Percentiles rank a stretch among this genome's conserved stretches.
These are phyloP conservation scores for Didymella arachidicola DNA, from an alignment of 2,329 filamentous ascomycete genomes.

Conservation along the genomic window DNA sequence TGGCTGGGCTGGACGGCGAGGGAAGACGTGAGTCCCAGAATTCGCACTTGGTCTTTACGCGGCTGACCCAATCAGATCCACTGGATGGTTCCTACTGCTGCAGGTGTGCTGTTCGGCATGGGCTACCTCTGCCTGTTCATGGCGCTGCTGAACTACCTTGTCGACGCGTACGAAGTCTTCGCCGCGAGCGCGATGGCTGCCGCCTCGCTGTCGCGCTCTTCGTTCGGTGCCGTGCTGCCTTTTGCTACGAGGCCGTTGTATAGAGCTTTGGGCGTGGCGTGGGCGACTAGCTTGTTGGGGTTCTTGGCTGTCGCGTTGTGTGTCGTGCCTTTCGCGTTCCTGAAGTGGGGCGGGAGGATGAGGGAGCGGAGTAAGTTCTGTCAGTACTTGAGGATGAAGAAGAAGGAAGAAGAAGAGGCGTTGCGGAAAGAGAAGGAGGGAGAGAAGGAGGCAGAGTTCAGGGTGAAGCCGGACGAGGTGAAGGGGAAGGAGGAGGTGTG, in stretches of 20 bases:
- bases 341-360: constrained; percentile 62
- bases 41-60: not conserved
- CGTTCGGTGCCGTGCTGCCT: constrained; percentile 71
- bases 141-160: constrained; percentile 67
- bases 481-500: constrained; percentile 27
- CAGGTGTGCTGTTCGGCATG: constrained; percentile 55
- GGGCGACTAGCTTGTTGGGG: constrained; percentile 64
- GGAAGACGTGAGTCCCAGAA: constrained; percentile 26
- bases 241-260: constrained; percentile 67
- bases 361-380: constrained; percentile 68
- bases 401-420: constrained; percentile 40
- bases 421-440: constrained; percentile 29
- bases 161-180: constrained; percentile 74
- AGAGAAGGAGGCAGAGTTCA: constrained; percentile 2
- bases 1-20: constrained; percentile 55
- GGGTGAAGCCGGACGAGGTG: constrained; percentile 6
- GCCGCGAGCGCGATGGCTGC: constrained; percentile 82
- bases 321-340: constrained; percentile 66
- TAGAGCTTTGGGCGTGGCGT: constrained; percentile 70
- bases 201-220: constrained; percentile 79
- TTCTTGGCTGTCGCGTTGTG: constrained; percentile 60
- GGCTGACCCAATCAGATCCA: constrained; percentile 28
- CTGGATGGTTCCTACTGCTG: constrained; percentile 55
- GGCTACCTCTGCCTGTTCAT: constrained; percentile 60
- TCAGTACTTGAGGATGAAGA: constrained; percentile 60